Evolutionary conservation across 2,329 filamentous ascomycete species (phyloP).

Genomic region (Blastomyces gilchristii): DNA sequence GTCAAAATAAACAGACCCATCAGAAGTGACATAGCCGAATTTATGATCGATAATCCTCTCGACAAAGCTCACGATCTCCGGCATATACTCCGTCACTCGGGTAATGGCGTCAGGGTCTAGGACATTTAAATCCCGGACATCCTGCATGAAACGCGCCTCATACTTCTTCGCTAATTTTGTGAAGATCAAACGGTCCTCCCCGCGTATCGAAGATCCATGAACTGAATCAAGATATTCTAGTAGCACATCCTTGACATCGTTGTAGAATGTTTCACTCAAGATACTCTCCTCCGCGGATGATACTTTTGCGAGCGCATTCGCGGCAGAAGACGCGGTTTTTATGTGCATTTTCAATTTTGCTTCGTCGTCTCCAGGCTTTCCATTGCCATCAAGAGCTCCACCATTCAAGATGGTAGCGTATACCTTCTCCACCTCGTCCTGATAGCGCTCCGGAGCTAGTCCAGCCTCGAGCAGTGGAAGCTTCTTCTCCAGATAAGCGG

Average conservation of each 20-base stretch:
- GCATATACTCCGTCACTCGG: constrained; percentile 84
- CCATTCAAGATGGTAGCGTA: constrained; percentile 48
- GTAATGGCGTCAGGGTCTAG: constrained; percentile 71
- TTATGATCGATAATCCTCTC: constrained; percentile 72
- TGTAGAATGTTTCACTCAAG: constrained; percentile 42
- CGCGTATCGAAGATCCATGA: constrained; percentile 47
- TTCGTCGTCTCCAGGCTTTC: constrained; percentile 60
- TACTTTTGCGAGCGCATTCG: constrained; percentile 32
- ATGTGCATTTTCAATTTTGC: constrained; percentile 88
- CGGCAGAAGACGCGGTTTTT: constrained; percentile 48
- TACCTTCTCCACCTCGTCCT: constrained; percentile 38
- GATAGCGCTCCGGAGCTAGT: constrained; percentile 39
- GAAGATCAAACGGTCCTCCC: constrained; percentile 64
- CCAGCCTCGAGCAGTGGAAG: constrained; percentile 41
- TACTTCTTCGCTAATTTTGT: constrained; percentile 76
- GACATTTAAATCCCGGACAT: constrained; percentile 81
- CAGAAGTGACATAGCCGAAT: constrained; percentile 64
- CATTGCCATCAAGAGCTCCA: constrained; percentile 44
- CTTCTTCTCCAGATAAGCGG: constrained; percentile 58
- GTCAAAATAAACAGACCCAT: constrained; percentile 91
- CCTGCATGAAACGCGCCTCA: constrained; percentile 76
- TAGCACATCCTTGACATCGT: constrained; percentile 57
- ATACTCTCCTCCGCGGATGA: constrained; percentile 18
- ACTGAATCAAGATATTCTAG: constrained; percentile 68
- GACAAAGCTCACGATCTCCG: constrained; percentile 77